Evolutionary conservation across 2,329 filamentous ascomycete species (phyloP), one percentile per base, ranked within the genome.

Genomic region (Trichothecium sympodiale): DNA sequence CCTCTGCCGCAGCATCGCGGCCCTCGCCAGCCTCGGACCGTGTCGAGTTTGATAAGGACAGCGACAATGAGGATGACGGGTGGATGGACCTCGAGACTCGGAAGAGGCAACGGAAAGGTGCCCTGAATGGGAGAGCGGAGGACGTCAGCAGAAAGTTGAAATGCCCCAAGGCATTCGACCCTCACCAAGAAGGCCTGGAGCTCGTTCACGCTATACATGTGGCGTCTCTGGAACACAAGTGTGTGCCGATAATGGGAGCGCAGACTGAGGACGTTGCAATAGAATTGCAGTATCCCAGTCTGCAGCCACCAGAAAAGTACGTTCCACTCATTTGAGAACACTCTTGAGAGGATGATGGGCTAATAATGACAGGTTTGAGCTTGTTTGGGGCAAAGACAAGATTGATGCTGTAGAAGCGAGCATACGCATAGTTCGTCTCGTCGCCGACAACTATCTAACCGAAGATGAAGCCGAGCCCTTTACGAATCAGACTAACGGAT

Each of bases 271-370:
- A 75, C 39, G 65, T 77, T 6, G 62, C 58, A 9, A 73, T 93
- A 40, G 65, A 79, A 51, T 62, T 96, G 46, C 83, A 91, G 55
- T 96, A 96, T 57, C 89, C 91, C 8, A 88, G 84, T 55, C 65
- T 69, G 42, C 72, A 76, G 38, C 68, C 69, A 34, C 71, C 72
- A 36, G 84, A 91, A 59, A 75, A 69, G 77, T 83, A 63, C 48
- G 60, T 41, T 17, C 10, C 15, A n/a, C n/a, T n/a, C n/a, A n/a
- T n/a, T n/a, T 17, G 8, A 26, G 29, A 38, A 20, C n/a, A 8
- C 15, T 14, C 18, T 31, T 33, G 30, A 3, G 8, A n/a, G n/a
- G n/a, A n/a, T n/a, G n/a, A n/a, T n/a, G 33, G n/a, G 10, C 20
- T 25, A 25, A 25, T 25, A 25, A 10, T 10, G 42, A 18, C 34